A percentile compares a stretch with the other conserved stretches of the same genome.
Evolutionary conservation across 768 basidiomycete species (phyloP).

Genomic region (Rhodotorula sphaerocarpa): DNA sequence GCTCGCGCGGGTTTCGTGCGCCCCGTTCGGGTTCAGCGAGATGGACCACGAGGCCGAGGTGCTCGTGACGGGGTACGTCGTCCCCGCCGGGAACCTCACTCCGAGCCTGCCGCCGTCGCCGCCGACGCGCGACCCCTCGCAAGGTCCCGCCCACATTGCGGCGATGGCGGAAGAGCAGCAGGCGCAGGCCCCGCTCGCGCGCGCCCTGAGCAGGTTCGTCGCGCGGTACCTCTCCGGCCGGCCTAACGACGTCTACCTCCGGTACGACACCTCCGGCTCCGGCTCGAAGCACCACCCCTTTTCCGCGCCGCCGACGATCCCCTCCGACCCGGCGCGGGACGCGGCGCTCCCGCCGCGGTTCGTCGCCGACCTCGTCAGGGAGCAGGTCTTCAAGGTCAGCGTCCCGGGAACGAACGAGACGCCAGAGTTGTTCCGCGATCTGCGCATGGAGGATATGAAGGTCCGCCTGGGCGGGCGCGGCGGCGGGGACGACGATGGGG

Average conservation of each 20-base stretch:
- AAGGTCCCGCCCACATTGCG: too few species aligned
- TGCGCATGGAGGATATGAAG: slow-evolving; percentile 33
- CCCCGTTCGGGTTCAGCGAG: slow-evolving; percentile 19
- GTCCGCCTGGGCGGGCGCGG: slow-evolving; percentile 19
- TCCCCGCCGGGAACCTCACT: slow-evolving; percentile 21
- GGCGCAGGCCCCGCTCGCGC: slow-evolving; percentile 3
- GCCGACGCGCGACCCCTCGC: background rate
- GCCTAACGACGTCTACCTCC: slow-evolving; percentile 18
- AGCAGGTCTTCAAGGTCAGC: slow-evolving; percentile 8
- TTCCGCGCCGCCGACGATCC: background rate
- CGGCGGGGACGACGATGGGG: slow-evolving; percentile 11
- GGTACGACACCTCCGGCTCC: slow-evolving; percentile 20
- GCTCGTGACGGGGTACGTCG: slow-evolving; percentile 17
- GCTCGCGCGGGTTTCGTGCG: slow-evolving; percentile 21
- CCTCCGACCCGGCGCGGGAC: background rate
- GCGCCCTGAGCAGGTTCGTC: slow-evolving; percentile 25
- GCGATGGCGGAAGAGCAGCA: background rate
- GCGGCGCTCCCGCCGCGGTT: slow-evolving; percentile 24
- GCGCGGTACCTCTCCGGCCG: slow-evolving; percentile 27
- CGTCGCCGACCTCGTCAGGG: slow-evolving; percentile 9
- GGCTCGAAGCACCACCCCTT: too few species aligned
- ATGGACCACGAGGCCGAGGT: background rate
- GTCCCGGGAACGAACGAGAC: slow-evolving; percentile 24
- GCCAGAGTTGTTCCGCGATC: slow-evolving; percentile 29
- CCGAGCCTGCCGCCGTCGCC: background rate